phyloP scores from a whole-genome alignment of 768 basidiomycete genomes.

The Pluteus cervinus region DNA sequence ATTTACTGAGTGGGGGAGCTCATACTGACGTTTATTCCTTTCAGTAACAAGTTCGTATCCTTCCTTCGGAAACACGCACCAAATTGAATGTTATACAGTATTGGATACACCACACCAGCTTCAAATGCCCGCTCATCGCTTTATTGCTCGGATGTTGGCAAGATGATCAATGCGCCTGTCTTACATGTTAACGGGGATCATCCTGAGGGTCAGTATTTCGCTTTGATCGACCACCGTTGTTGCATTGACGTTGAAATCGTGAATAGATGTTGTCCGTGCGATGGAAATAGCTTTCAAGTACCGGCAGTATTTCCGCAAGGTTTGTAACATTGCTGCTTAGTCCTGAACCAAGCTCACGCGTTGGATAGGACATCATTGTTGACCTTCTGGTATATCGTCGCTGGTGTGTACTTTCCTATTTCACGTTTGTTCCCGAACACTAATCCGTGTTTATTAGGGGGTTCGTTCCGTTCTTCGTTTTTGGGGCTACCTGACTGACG shows the following conservation, averaged over 20 bases:
- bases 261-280: constrained; percentile 72
- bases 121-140: constrained; percentile 77
- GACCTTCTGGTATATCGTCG: constrained; percentile 87
- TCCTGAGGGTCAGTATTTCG: constrained; percentile 58
- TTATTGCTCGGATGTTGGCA: constrained; percentile 85
- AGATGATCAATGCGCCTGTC: constrained; percentile 87
- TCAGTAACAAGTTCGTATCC: constrained; percentile 51
- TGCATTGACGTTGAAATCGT: too few relatives aligned
- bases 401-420: constrained; percentile 36
- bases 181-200: constrained; percentile 90
- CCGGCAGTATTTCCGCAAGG: constrained; percentile 80
- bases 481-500: neutral
- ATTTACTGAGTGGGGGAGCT: neutral
- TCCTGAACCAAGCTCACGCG: neutral
- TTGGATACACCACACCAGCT: constrained; percentile 90
- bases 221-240: neutral
- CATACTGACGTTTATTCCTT: too few relatives aligned
- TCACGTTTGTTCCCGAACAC: too few relatives aligned
- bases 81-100: constrained; percentile 36
- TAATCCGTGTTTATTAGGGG: constrained; percentile 32
- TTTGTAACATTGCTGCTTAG: constrained; percentile 10
- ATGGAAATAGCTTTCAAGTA: constrained; percentile 88
- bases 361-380: constrained; percentile 67
- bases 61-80: neutral
- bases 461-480: constrained; percentile 17